Base-by-base conservation (phyloP, 1,284 basidiomycete species). In the Athelia sp. region DNA sequence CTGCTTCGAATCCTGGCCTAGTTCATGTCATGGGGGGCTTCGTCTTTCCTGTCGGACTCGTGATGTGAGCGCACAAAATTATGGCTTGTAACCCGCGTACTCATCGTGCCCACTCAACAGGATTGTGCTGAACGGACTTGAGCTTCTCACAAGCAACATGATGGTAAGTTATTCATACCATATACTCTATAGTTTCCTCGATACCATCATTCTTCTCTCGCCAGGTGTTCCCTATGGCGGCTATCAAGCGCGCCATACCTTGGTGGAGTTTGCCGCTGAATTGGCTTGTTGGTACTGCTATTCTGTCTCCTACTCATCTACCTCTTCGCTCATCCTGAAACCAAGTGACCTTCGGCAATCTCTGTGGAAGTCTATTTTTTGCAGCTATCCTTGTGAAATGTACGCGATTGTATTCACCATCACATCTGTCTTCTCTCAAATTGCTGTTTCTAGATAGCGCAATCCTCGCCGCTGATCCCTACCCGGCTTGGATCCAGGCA, bases 61-160 rank as follows among this genome's bases (percentile, higher is more conserved):
- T n/a, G 26, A 22, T 18, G 11, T 26, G 46, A 17, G 26, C 24
- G 23, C 21, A 21, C 15, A 46, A 36, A n/a, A 23, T 19, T 21
- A 14, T 36, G 4, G 21, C 43, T 6, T 14, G 19, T n/a, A 11
- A 4, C 2, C 29, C 34, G 49, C 6, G 51, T 22, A 22, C 26
- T 21, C 11, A 29, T 17, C n/a, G 38, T 40, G 32, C 26, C 15
- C 22, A 4, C 17, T 47, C 29, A 19, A 6, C 52, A 88, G 85
- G 85, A 87, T 88, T 53, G 76, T 85, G 15, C 67, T 88, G 19
- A 82, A 86, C 65, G 81, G 81, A 1, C 71, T 80, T 47, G 85
- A 88, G 54, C 73, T 88, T 2, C 63, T 88, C 42, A 88, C 85
- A 50, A 87, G 84, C 57, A 86, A 87, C 60, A 82, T 88, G 78